Base-by-base conservation (phyloP, 1,284 basidiomycete genomes). In the Ustilago tritici region DNA sequence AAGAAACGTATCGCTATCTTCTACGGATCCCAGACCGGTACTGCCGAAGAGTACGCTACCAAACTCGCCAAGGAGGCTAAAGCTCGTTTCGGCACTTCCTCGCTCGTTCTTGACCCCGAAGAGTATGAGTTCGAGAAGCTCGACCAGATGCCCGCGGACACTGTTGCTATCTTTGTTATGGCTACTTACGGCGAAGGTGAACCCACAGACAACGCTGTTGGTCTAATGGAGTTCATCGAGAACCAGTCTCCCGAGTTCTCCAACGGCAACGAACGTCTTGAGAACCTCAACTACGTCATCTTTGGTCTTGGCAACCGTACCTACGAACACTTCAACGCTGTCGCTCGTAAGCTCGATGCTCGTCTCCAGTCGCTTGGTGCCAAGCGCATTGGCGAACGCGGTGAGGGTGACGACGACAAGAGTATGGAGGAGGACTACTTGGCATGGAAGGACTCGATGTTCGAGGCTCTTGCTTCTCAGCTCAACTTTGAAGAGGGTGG, bases 401-500 rank as follows among this genome's bases (percentile, higher is more conserved):
- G 96, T 19, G 95, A 98, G 88, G 96, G 96, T 79, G 96, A 99
- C 85, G 96, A 99, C 86, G 96, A 99, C 88, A 97, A 97, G 89
- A 95, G 93, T 85, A 96, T 99, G 94, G 96, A 99, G 87, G 97
- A 99, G 88, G 96, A 99, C 88, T 99, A 98, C 87, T 90, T 99
- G n/a, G 95, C 94, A 77, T 99, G 96, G 96, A 99, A 99, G 88
- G 96, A 99, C 86, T 90, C 89, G 82, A 95, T 98, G 95, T 98
- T 95, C 92, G 92, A 93, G 53, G 91, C 91, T 6, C 94, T 99
- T 70, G 90, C 94, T 34, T 87, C 90, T 75, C 90, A 90, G 56
- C 90, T 98, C 89, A 90, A 90, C 73, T 93, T 98, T 65, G 95
- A 98, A 87, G 96, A 98, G 87, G 96, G 97, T 65, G 94, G 94